Evolutionary conservation across 768 basidiomycete species (phyloP), one percentile per base, ranked within the genome.

Genomic region (Panellus pusillus): DNA sequence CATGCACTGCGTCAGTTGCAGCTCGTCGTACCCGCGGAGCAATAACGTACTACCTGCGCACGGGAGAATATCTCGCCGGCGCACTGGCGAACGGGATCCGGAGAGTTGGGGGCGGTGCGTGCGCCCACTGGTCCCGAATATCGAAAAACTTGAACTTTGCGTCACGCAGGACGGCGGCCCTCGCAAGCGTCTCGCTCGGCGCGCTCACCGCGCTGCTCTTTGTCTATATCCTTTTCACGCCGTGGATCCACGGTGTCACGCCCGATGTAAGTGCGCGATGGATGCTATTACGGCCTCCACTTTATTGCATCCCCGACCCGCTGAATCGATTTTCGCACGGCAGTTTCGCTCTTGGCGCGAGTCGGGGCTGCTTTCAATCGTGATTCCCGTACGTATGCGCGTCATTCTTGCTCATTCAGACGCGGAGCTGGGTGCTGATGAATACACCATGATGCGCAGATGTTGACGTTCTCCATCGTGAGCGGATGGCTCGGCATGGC

Each of bases 341-440:
- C 64, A 91, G 89, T 91, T 88, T 63, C 82, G 77, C 43, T 79
- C 80, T 14, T 91, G 89, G 89, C 75, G 85, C 61, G 73, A 87
- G 60, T 89, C 88, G 5, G 83, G 83, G 18, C 70, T 82, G 18
- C 69, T 91, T 28, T 87, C 87, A 1, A 78, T 74, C 2, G 79
- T 87, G 9, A 87, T 91, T 58, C 89, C 87, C 28, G 79, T 79
- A 52, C 61, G 77, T 63, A 13, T 27, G 41, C 29, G 40, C 17
- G 18, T 54, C 27, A 27, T 28, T 18, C 14, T 24, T 24, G 24
- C 24, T 24, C 24, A 24, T 24, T 6, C 24, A 6, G 24, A 24
- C 24, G 24, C n/a, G n/a, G n/a, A n/a, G n/a, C n/a, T n/a, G n/a
- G n/a, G 7, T 7, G 32, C 32, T 35, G 32, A 35, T 35, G 32